Percentiles rank a stretch among this genome's conserved stretches.
Evolutionary conservation across 1,284 basidiomycete genomes (phyloP).

Genomic region (Ceratorhiza oryzae-sativae): DNA sequence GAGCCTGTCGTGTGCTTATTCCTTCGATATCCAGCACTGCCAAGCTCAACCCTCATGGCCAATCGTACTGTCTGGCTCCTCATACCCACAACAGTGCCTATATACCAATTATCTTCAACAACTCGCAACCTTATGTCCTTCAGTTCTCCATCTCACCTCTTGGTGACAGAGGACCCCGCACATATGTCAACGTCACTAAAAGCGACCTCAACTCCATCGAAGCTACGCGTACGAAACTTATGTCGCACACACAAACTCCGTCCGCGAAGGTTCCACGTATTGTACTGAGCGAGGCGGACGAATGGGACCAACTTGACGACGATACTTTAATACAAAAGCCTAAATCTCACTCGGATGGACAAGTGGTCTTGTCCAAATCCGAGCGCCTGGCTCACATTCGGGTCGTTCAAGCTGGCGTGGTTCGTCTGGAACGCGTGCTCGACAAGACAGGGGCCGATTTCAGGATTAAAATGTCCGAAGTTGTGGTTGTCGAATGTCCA

Average conservation of each 20-base stretch:
- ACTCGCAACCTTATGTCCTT: constrained; percentile 78
- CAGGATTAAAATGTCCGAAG: constrained; percentile 68
- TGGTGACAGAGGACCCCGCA: constrained; percentile 52
- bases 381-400: constrained; percentile 77
- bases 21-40: constrained; percentile 63
- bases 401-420: constrained; percentile 70
- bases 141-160: constrained; percentile 81
- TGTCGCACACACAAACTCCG: constrained; percentile 38
- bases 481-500: constrained; percentile 85
- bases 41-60: constrained; percentile 72
- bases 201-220: constrained; percentile 61
- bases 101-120: constrained; percentile 87
- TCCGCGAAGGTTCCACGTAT: constrained; percentile 8
- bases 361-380: constrained; percentile 63
- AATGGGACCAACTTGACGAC: constrained; percentile 54
- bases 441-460: constrained; percentile 73
- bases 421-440: constrained; percentile 74
- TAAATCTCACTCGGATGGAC: constrained; percentile 49
- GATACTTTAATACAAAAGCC: constrained; percentile 60
- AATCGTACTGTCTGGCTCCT: constrained; percentile 73
- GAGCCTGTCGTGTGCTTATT: not conserved
- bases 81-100: constrained; percentile 62
- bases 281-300: constrained; percentile 45
- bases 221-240: constrained; percentile 52
- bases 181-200: constrained; percentile 60